phyloP scores from a whole-genome alignment of 345 rosid species.

The Dovyalis caffra region DNA sequence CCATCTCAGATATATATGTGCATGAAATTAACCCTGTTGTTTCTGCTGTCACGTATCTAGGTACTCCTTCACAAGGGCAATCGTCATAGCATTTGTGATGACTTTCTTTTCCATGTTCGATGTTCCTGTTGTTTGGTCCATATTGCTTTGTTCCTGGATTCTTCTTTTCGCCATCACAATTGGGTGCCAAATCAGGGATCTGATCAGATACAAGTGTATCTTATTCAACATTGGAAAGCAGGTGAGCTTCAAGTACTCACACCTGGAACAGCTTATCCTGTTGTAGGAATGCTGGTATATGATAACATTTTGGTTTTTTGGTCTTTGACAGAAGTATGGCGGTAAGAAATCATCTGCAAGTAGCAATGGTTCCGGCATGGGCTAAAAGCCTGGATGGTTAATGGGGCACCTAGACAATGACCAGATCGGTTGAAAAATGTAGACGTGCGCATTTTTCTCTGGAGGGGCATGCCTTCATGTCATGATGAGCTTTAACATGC shows the following conservation, averaged over 20 bases:
- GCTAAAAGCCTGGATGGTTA: constrained; percentile 31
- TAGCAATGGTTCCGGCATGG: constrained; percentile 53
- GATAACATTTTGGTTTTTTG: background rate
- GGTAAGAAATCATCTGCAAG: constrained; percentile 57
- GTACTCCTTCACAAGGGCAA: constrained; percentile 78
- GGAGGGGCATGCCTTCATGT: constrained; percentile 20
- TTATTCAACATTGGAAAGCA: constrained; percentile 75
- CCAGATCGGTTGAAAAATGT: constrained; percentile 6
- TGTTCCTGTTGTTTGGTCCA: constrained; percentile 89
- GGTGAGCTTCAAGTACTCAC: constrained; percentile 31
- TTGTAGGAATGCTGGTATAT: background rate
- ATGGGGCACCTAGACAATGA: constrained; percentile 20
- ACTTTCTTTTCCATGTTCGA: constrained; percentile 80
- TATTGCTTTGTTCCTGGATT: constrained; percentile 73
- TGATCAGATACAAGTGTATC: constrained; percentile 83
- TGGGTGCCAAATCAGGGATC: constrained; percentile 78
- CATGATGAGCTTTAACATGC: constrained; percentile 27
- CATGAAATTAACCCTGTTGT: background rate
- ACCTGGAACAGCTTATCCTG: background rate
- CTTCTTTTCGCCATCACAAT: constrained; percentile 71
- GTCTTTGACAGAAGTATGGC: constrained; percentile 41
- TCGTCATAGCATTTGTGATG: constrained; percentile 70
- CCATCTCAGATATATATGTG: background rate
- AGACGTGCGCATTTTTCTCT: constrained; percentile 21
- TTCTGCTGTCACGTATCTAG: constrained; percentile 34